Percentiles rank a stretch among this genome's conserved stretches.
Evolutionary conservation across 2,329 filamentous ascomycete species (phyloP).

Genomic region (Zopfia rhizophila): DNA sequence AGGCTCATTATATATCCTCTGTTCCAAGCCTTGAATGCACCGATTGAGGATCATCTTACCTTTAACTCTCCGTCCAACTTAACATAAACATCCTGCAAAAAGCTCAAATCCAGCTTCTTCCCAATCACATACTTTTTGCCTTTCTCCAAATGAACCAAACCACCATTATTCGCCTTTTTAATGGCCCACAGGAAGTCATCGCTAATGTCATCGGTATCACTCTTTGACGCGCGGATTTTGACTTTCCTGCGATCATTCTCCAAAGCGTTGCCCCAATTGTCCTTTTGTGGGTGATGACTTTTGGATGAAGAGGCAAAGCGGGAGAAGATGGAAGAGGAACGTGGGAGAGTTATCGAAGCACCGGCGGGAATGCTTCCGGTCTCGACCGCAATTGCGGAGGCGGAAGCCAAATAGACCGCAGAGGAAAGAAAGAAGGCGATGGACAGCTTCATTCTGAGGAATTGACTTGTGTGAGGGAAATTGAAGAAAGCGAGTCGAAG

Average conservation of each 20-base stretch:
- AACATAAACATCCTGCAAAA: constrained; percentile 67
- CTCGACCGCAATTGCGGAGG: constrained; percentile 24
- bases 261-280: constrained; percentile 43
- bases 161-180: constrained; percentile 67
- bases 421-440: constrained; percentile 26
- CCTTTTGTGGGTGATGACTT: constrained; percentile 26
- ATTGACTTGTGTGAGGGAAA: neutral
- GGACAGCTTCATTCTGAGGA: constrained; percentile 31
- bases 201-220: constrained; percentile 67
- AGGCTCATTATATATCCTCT: neutral
- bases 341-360: constrained; percentile 25
- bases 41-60: constrained; percentile 34
- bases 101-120: constrained; percentile 68
- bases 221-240: constrained; percentile 63
- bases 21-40: no score
- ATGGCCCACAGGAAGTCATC: constrained; percentile 65
- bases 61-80: constrained; percentile 66
- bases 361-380: constrained; percentile 27
- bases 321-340: constrained; percentile 15
- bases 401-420: constrained; percentile 25
- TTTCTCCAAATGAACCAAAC: constrained; percentile 65
- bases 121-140: constrained; percentile 67
- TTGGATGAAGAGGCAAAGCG: constrained; percentile 19
- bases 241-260: constrained; percentile 57
- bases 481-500: neutral